Percentiles rank a stretch among this genome's conserved stretches.
Evolutionary conservation across 148 eudicot genomes (phyloP).

Genomic region (Simmondsia chinensis): DNA sequence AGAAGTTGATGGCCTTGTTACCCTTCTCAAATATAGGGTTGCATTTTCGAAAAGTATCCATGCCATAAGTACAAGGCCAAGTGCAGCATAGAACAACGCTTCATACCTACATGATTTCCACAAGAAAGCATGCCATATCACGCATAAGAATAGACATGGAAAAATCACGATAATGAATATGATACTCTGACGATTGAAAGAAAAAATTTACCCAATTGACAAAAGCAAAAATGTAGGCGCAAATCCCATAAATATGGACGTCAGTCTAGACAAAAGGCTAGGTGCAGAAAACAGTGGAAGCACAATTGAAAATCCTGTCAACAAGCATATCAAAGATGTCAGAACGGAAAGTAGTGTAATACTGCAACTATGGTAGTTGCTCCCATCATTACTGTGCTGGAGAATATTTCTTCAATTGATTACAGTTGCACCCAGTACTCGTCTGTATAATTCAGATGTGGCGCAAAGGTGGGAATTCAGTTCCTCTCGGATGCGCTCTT

Average conservation of each 20-base stretch:
- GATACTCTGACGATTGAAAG: constrained; percentile 2
- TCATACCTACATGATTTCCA: constrained; percentile 55
- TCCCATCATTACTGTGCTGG: too few relatives aligned
- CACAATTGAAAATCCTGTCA: constrained; percentile 60
- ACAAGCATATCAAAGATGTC: not conserved
- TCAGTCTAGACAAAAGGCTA: constrained; percentile 70
- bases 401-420: too few relatives aligned
- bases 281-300: constrained; percentile 84
- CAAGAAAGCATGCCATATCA: not conserved
- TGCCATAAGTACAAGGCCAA: constrained; percentile 78
- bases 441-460: too few relatives aligned
- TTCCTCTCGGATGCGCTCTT: too few relatives aligned
- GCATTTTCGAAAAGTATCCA: constrained; percentile 90
- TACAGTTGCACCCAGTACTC: too few relatives aligned
- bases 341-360: not conserved
- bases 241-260: constrained; percentile 91
- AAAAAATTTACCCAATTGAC: constrained; percentile 72
- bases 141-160: too few relatives aligned
- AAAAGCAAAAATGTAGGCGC: constrained; percentile 90
- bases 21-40: constrained; percentile 32
- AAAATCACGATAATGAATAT: too few relatives aligned
- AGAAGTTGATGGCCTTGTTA: constrained; percentile 28
- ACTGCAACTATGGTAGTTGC: too few relatives aligned
- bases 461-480: too few relatives aligned
- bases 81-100: constrained; percentile 81